Percentiles rank a stretch among this genome's conserved stretches.
phyloP scores from a whole-genome alignment of 2,329 filamentous ascomycete species.

The Sarocladiaceae sp. region DNA sequence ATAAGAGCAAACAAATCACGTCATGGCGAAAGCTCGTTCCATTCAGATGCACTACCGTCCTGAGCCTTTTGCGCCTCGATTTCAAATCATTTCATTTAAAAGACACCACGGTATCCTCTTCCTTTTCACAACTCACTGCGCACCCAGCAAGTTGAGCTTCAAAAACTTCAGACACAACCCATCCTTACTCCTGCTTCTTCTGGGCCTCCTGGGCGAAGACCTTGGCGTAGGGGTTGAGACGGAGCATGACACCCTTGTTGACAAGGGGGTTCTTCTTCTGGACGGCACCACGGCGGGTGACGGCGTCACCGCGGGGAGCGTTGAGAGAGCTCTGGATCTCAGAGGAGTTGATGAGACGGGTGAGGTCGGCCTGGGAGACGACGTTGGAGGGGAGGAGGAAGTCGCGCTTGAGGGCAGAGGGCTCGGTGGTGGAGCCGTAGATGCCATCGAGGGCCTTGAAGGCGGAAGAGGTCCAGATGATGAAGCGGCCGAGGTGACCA shows the following conservation, averaged over 20 bases:
- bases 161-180: background rate
- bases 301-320: slow-evolving; percentile 82
- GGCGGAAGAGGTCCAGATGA: slow-evolving; percentile 96
- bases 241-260: slow-evolving; percentile 98
- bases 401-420: slow-evolving; percentile 96
- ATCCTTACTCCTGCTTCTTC: slow-evolving; percentile 35
- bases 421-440: slow-evolving; percentile 89
- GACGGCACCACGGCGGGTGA: slow-evolving; percentile 83
- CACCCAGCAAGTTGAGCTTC: slow-evolving; percentile 29
- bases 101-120: slow-evolving; percentile 5
- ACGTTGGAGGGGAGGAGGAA: slow-evolving; percentile 93
- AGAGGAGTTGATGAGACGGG: slow-evolving; percentile 97
- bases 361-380: slow-evolving; percentile 90
- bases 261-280: slow-evolving; percentile 99
- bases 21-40: slow-evolving; percentile 11
- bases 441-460: slow-evolving; percentile 96
- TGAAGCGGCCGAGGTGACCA: slow-evolving; percentile 97
- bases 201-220: slow-evolving; percentile 71
- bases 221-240: slow-evolving; percentile 96
- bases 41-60: slow-evolving; percentile 7
- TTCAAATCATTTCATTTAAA: slow-evolving; percentile 6
- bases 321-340: slow-evolving; percentile 96
- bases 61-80: slow-evolving; percentile 8
- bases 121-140: slow-evolving; percentile 25
- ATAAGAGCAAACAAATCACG: slow-evolving; percentile 24